These are phyloP conservation scores for Claviceps pazoutovae DNA, from an alignment of 2,329 filamentous ascomycete genomes.

Conservation along the genomic window DNA sequence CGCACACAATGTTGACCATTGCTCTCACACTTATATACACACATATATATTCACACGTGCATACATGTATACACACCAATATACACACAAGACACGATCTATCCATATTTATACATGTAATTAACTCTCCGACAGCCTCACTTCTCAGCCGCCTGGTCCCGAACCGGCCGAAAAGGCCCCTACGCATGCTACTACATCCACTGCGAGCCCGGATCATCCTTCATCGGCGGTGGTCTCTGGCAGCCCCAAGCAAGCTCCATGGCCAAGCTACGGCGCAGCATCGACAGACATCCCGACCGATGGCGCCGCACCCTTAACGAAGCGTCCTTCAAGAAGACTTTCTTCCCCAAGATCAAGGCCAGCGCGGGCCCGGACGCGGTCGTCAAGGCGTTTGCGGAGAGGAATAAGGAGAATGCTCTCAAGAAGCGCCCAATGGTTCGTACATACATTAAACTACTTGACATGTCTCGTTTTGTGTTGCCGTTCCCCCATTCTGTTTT, in stretches of 20 bases:
- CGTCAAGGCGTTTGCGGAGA: slow-evolving; percentile 53
- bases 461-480: no score
- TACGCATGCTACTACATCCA: slow-evolving; percentile 87
- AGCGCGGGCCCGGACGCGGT: slow-evolving; percentile 33
- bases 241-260: slow-evolving; percentile 56
- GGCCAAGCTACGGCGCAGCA: slow-evolving; percentile 53
- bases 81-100: not conserved
- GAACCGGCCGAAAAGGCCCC: slow-evolving; percentile 73
- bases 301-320: slow-evolving; percentile 56
- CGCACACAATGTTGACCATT: no score
- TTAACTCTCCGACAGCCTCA: slow-evolving; percentile 40
- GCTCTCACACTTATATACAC: no score
- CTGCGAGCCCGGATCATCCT: slow-evolving; percentile 55
- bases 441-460: not conserved
- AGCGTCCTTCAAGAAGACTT: slow-evolving; percentile 45
- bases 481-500: no score
- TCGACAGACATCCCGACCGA: slow-evolving; percentile 57
- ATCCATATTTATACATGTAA: not conserved
- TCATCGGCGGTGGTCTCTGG: slow-evolving; percentile 75
- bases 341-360: slow-evolving; percentile 35
- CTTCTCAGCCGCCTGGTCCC: slow-evolving; percentile 76
- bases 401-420: slow-evolving; percentile 61
- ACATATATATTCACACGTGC: not conserved
- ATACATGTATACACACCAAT: not conserved
- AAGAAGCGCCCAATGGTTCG: slow-evolving; percentile 74